These are phyloP conservation scores for Xerocomus potaroensis DNA, from an alignment of 768 basidiomycete genomes.

Conservation along the genomic window DNA sequence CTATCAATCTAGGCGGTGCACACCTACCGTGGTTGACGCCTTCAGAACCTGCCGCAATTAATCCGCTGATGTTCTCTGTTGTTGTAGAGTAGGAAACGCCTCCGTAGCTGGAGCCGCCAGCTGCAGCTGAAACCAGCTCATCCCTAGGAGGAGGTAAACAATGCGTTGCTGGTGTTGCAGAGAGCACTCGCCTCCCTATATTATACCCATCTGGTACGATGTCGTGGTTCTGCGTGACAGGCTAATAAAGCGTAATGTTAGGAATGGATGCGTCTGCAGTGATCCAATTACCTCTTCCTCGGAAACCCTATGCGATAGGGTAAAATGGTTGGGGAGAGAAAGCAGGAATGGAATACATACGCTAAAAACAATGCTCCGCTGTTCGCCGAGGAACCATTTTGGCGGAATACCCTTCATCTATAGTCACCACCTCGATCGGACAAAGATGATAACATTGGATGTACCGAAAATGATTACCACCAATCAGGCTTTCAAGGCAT, in stretches of 20 bases:
- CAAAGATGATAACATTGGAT: no score
- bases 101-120: constrained; percentile 36
- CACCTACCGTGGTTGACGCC: constrained; percentile 52
- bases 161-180: no score
- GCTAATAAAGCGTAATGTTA: no score
- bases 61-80: constrained; percentile 45
- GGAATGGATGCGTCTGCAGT: no score
- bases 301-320: constrained; percentile 36
- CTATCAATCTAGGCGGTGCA: background rate
- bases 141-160: no score
- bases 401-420: constrained; percentile 51
- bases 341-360: no score
- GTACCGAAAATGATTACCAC: constrained; percentile 50
- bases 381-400: constrained; percentile 52
- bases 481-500: constrained; percentile 41
- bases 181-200: constrained; percentile 41
- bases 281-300: constrained; percentile 39
- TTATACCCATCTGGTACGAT: constrained; percentile 49
- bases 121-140: constrained; percentile 34
- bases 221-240: constrained; percentile 35
- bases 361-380: constrained; percentile 55
- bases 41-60: constrained; percentile 47
- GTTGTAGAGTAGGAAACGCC: constrained; percentile 47
- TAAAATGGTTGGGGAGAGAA: no score
- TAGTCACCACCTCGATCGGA: no score